These are phyloP conservation scores for Rehmannia glutinosa DNA, from an alignment of 257 asterid species.

Conservation along the genomic window DNA sequence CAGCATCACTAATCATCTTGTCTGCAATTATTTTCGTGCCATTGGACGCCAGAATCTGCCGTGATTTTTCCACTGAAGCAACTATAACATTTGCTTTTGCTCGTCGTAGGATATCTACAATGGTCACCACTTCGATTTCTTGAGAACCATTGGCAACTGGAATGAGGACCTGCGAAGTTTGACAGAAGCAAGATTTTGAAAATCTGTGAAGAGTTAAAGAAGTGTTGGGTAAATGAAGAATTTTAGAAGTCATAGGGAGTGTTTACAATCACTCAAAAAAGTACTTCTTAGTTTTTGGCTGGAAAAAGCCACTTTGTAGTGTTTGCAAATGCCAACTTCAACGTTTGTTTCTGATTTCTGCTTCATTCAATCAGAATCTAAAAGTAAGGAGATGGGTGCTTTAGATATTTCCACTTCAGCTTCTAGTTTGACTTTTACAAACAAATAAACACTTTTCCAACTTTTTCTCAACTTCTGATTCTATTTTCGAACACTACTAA, in stretches of 20 bases:
- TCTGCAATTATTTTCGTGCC: constrained; percentile 73
- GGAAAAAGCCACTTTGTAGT: too few species aligned
- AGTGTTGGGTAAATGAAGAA: neutral
- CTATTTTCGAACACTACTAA: too few species aligned
- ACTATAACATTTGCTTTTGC: constrained; percentile 68
- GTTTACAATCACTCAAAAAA: too few species aligned
- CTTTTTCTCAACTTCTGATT: too few species aligned
- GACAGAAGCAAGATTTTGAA: neutral
- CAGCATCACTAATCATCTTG: constrained; percentile 46
- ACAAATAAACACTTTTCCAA: too few species aligned
- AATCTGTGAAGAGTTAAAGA: neutral
- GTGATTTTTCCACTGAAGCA: constrained; percentile 74
- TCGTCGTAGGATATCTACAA: constrained; percentile 73
- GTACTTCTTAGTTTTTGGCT: too few species aligned
- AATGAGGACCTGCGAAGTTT: constrained; percentile 61
- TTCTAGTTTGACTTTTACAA: too few species aligned
- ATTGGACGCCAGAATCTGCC: constrained; percentile 47
- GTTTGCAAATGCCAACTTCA: too few species aligned
- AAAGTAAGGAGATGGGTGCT: too few species aligned
- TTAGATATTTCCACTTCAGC: too few species aligned
- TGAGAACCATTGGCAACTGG: constrained; percentile 91
- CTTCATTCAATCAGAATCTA: too few species aligned
- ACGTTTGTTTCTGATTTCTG: too few species aligned
- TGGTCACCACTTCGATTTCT: constrained; percentile 77
- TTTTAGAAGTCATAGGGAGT: neutral